A percentile compares a stretch with the other conserved stretches of the same genome.
These are phyloP conservation scores for Solanum neorickii DNA, from an alignment of 257 asterid genomes.

Conservation along the genomic window DNA sequence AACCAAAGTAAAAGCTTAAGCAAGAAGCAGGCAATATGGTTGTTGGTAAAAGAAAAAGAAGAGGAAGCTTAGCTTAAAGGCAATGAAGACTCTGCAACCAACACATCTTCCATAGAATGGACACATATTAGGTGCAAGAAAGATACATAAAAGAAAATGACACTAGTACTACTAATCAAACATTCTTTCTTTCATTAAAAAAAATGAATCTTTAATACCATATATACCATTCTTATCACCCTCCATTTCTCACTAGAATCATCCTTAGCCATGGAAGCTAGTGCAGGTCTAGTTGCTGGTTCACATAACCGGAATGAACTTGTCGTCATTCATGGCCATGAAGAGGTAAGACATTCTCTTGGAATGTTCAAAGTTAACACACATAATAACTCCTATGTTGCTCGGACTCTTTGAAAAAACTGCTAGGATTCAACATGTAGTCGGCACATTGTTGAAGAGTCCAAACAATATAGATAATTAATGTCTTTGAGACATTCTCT, in stretches of 20 bases:
- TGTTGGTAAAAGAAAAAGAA: conserved; percentile 24
- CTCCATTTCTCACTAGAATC: neutral
- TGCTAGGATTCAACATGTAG: neutral
- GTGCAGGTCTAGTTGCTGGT: conserved; percentile 95
- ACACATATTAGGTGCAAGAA: conserved; percentile 40
- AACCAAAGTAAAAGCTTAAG: neutral
- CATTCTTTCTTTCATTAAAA: conserved; percentile 13
- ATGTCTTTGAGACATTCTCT: neutral
- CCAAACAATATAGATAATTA: neutral
- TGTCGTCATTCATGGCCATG: conserved; percentile 92
- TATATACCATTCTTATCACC: conserved; percentile 5
- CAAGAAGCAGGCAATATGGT: conserved; percentile 12
- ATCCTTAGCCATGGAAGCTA: conserved; percentile 53
- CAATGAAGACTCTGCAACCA: conserved; percentile 92
- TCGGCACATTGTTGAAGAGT: neutral
- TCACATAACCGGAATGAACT: conserved; percentile 96
- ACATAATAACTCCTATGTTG: neutral
- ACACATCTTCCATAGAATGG: conserved; percentile 23
- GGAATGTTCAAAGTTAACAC: neutral
- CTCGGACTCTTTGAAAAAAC: neutral
- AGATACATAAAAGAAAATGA: conserved; percentile 23
- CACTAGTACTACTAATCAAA: conserved; percentile 16
- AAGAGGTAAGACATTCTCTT: conserved; percentile 45
- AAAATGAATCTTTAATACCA: conserved; percentile 21
- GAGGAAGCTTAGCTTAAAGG: conserved; percentile 60